phyloP scores from a whole-genome alignment of 176 grass and related monocot genomes.

The Zea mays region DNA sequence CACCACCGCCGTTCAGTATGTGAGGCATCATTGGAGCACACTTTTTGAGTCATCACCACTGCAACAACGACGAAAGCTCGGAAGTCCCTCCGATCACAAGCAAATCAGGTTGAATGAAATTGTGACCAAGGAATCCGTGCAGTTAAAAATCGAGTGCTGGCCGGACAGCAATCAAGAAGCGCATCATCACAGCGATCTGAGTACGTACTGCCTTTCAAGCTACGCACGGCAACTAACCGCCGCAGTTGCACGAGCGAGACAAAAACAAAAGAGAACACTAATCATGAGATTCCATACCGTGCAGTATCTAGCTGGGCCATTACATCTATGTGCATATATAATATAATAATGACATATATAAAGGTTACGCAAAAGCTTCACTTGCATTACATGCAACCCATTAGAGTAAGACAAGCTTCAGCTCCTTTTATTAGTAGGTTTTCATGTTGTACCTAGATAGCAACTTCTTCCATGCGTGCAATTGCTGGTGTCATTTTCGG shows the following conservation, averaged over 20 bases:
- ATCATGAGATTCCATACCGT: conserved; percentile 32
- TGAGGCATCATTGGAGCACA: not conserved
- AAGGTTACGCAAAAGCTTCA: conserved; percentile 1
- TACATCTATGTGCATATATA: not conserved
- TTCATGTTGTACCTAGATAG: not conserved
- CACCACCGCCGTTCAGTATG: not conserved
- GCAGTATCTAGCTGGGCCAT: not conserved
- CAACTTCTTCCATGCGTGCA: conserved; percentile 6
- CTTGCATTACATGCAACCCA: conserved; percentile 42
- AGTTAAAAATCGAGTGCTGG: not conserved
- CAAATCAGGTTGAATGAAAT: not conserved
- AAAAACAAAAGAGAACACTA: not conserved
- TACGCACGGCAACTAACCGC: conserved; percentile 9
- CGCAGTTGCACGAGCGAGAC: not conserved
- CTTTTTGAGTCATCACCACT: not conserved
- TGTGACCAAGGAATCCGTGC: not conserved
- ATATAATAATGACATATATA: not conserved
- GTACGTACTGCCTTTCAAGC: conserved; percentile 22
- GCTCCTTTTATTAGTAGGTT: not conserved
- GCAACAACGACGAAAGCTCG: not conserved
- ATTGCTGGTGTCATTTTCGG: not conserved
- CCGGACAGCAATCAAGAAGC: not conserved
- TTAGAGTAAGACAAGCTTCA: conserved; percentile 35
- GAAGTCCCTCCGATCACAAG: not conserved
- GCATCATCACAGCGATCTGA: conserved; percentile 21